phyloP scores from a whole-genome alignment of 2,329 filamentous ascomycete genomes.

The Arachnopeziza araneosa region DNA sequence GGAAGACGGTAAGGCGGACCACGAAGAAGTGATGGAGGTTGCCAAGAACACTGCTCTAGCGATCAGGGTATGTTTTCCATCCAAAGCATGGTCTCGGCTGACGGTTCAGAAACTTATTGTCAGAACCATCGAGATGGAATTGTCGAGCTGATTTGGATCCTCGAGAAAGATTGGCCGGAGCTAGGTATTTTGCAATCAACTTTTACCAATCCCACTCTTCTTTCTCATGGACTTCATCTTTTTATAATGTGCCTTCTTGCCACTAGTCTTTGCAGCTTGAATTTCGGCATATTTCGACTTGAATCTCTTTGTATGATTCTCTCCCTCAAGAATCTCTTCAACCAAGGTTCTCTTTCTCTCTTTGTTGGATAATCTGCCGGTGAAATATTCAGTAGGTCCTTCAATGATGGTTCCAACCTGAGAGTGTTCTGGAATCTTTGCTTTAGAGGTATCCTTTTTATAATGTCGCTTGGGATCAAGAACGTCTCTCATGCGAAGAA shows the following conservation, averaged over 20 bases:
- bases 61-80: slow-evolving; percentile 11
- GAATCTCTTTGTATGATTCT: slow-evolving; percentile 64
- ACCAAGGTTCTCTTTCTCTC: slow-evolving; percentile 83
- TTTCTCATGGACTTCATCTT: slow-evolving; percentile 51
- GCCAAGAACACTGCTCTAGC: slow-evolving; percentile 54
- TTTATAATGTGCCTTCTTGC: slow-evolving; percentile 87
- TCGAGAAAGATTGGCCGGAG: too few species aligned
- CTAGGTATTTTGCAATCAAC: background rate
- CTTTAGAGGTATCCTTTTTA: slow-evolving; percentile 65
- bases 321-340: slow-evolving; percentile 71
- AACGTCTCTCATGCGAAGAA: slow-evolving; percentile 82
- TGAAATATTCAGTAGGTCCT: slow-evolving; percentile 84
- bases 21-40: slow-evolving; percentile 60
- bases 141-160: background rate
- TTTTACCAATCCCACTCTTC: slow-evolving; percentile 12
- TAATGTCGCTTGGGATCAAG: slow-evolving; percentile 70
- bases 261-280: slow-evolving; percentile 74
- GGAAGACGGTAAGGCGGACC: slow-evolving; percentile 54
- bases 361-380: slow-evolving; percentile 73
- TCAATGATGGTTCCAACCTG: slow-evolving; percentile 86
- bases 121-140: slow-evolving; percentile 5
- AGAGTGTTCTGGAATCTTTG: slow-evolving; percentile 69
- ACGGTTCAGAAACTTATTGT: slow-evolving; percentile 8
- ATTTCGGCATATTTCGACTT: slow-evolving; percentile 84
- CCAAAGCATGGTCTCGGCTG: background rate